Base-by-base conservation (phyloP, 2,329 filamentous ascomycete genomes). In the Proliferodiscus dingleyae region DNA sequence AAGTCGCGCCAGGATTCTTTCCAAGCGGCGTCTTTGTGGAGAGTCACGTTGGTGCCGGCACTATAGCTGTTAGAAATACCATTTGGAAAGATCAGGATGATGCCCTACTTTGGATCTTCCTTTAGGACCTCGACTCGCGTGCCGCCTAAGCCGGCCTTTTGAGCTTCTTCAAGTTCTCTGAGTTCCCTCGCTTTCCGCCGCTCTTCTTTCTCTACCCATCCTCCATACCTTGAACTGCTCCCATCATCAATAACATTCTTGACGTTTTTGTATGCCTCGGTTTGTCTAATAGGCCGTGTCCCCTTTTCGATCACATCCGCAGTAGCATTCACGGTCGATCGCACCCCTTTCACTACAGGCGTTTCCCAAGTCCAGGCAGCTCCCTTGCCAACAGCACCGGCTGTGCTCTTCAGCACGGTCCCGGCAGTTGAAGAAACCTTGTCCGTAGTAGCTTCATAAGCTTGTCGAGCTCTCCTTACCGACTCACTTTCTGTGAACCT, bases 1-100 rank as follows among this genome's bases (percentile, higher is more conserved):
- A 97, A 98, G 41, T 93, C 87, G 60, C 85, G 81, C 93, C 93
- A 98, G n/a, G 89, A 89, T 67, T 97, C 91, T 70, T 95, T 96
- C 89, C 91, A 97, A 18, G 87, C 87, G 11, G 93, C 84, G 59
- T 98, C 93, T 70, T 98, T 98, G 75, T 98, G 93, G 1, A 98
- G 66, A 1, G 91, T 97, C 39, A 98, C 73, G 63, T 95, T 94
- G 46, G 90, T 95, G 49, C 93, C 93, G 48, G 93, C 93, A 47
- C 93, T 96, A 56, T 41, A 54, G 71, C 63, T 69, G 65, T 60
- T 53, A 63, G 59, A 43, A 34, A 39, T 24, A 18, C 9, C 4
- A 10, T 7, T 18, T 34, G 15, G 13, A 15, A 34, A 4, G 9
- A 4, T 29, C 45, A 62, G 47, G 58, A 30, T 34, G 5, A 37